These are phyloP conservation scores for Saccharomycopsis fodiens DNA, from an alignment of 805 yeast genomes.

Conservation along the genomic window DNA sequence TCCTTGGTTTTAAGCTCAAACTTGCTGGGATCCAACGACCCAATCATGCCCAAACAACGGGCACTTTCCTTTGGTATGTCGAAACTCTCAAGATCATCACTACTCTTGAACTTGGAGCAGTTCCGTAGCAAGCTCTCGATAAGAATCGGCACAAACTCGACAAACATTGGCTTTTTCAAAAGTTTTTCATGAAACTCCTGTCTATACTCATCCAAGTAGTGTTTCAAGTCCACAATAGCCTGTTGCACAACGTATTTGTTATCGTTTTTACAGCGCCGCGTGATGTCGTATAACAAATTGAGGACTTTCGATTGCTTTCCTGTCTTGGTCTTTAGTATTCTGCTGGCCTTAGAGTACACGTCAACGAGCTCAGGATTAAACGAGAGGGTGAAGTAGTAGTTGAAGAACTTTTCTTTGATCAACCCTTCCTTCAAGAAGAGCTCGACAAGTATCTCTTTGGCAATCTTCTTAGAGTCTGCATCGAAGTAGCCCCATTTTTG, in stretches of 20 bases:
- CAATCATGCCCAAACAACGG: conserved; percentile 64
- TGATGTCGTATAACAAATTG: conserved; percentile 42
- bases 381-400: conserved; percentile 48
- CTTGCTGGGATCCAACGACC: conserved; percentile 39
- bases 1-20: conserved; percentile 33
- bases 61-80: conserved; percentile 54
- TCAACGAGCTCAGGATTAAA: conserved; percentile 33
- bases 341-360: conserved; percentile 26
- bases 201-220: conserved; percentile 46
- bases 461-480: conserved; percentile 39
- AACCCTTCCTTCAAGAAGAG: conserved; percentile 29
- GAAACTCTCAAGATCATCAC: not conserved
- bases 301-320: conserved; percentile 16
- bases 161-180: conserved; percentile 30
- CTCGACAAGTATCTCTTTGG: conserved; percentile 41
- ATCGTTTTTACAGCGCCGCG: conserved; percentile 49
- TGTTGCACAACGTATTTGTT: conserved; percentile 68
- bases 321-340: conserved; percentile 24
- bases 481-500: conserved; percentile 57
- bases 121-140: conserved; percentile 48
- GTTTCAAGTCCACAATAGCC: conserved; percentile 55
- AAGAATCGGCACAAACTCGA: conserved; percentile 35
- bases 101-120: conserved; percentile 43
- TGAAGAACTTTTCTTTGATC: conserved; percentile 35
- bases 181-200: conserved; percentile 38